Evolutionary conservation across 2,329 filamentous ascomycete species (phyloP).

Genomic region (Alternaria ventricosa): DNA sequence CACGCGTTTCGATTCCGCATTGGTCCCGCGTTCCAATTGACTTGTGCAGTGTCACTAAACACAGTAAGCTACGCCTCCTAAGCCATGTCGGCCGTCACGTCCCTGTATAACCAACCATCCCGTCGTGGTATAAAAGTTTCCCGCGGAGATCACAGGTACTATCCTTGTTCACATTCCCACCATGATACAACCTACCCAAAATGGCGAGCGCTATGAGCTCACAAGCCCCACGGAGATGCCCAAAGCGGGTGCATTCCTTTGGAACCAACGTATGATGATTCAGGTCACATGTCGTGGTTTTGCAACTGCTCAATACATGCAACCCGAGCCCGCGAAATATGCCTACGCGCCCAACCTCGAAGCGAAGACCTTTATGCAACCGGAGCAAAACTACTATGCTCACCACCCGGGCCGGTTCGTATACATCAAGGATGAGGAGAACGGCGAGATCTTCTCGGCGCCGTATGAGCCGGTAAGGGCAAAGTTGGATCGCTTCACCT

Average conservation of each 20-base stretch:
- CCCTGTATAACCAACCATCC: conserved; percentile 33
- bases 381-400: conserved; percentile 65
- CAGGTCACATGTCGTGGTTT: conserved; percentile 66
- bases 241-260: conserved; percentile 63
- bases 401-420: conserved; percentile 66
- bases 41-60: conserved; percentile 27
- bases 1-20: conserved; percentile 13
- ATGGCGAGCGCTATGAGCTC: conserved; percentile 63
- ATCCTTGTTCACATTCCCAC: conserved; percentile 15
- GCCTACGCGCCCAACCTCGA: conserved; percentile 65
- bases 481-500: conserved; percentile 57
- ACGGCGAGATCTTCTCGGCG: conserved; percentile 59
- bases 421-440: conserved; percentile 64
- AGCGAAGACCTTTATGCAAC: conserved; percentile 67
- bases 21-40: conserved; percentile 14
- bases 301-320: conserved; percentile 66
- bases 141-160: conserved; percentile 9
- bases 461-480: conserved; percentile 63
- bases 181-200: conserved; percentile 51
- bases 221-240: conserved; percentile 63
- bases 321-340: conserved; percentile 66
- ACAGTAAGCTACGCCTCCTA: conserved; percentile 38
- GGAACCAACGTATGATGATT: conserved; percentile 69
- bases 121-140: conserved; percentile 22
- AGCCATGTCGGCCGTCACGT: conserved; percentile 25